Evolutionary conservation across 805 yeast genomes (phyloP), one percentile per base, ranked within the genome.

Genomic region (Pichia deserticola): DNA sequence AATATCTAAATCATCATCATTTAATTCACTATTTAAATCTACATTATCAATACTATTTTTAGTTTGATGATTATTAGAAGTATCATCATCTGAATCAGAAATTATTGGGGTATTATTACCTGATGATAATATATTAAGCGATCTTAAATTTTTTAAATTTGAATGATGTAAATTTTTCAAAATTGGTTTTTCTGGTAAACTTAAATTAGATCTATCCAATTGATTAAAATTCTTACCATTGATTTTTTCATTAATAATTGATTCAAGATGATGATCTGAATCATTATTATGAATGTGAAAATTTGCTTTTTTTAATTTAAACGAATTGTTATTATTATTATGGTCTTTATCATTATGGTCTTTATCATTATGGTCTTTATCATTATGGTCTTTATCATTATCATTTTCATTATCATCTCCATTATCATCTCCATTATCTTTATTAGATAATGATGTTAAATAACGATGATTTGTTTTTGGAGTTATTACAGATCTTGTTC

Each of bases 401-500:
- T 15, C 29, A 20, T 35, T 9, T 35, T 36, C 40, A 27, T 15
- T 5, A 15, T 36, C 13, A 10, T 32, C 20, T 2, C 20, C 40
- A 27, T 15, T 5, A 15, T 36, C 13, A 10, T 32, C 20, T 2
- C 20, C 20, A 20, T 20, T 20, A 20, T 20, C 20, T 20, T 20
- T 20, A 20, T 20, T 20, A 20, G 3, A 3, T 20, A 20, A 20
- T 20, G 20, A 20, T 20, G 20, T 3, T 20, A 20, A 38, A n/a
- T 42, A 30, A 9, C 51, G 51, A 33, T 35, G 37, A 1, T 33
- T 8, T 5, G 41, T 29, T 27, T 50, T 57, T 6, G 67, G 65
- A 34, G 61, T 42, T n/a, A 64, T 74, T 37, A 67, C 66, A 40
- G 66, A 60, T 72, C 77, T 71, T 0, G 89, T 82, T 57, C 89